Percentiles rank a stretch among this genome's conserved stretches.
Conservation (phyloP, 768 basidiomycete genomes). For the Lactarius psammicola region DNA sequence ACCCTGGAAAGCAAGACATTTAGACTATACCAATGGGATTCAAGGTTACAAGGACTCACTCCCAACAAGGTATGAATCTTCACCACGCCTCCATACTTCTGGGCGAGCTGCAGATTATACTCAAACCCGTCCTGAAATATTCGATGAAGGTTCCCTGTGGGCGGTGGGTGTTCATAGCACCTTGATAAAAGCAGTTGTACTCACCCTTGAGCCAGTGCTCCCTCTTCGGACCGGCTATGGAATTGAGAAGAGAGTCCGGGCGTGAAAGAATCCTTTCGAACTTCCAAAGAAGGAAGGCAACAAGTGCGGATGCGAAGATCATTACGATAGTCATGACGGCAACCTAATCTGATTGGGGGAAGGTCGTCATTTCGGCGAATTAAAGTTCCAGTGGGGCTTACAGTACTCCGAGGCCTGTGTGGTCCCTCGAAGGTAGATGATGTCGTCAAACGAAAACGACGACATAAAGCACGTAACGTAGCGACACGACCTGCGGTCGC, state of each 20-base stretch:
- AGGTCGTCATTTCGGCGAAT: neutral
- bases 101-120: slow-evolving; percentile 36
- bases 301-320: slow-evolving; percentile 4
- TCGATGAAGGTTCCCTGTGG: slow-evolving; percentile 37
- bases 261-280: slow-evolving; percentile 25
- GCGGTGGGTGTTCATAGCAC: neutral
- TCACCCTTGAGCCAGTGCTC: slow-evolving; percentile 40
- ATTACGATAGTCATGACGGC: neutral
- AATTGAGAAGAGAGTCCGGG: slow-evolving; percentile 28
- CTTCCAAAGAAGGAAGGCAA: slow-evolving; percentile 29
- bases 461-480: too few species aligned
- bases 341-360: neutral
- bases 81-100: slow-evolving; percentile 38
- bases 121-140: slow-evolving; percentile 37
- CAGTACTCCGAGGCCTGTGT: too few species aligned
- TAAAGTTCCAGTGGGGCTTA: too few species aligned
- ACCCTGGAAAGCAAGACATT: slow-evolving; percentile 6
- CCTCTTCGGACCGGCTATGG: slow-evolving; percentile 35
- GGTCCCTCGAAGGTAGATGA: too few species aligned
- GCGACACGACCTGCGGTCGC: too few species aligned
- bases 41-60: slow-evolving; percentile 32
- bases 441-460: too few species aligned
- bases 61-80: slow-evolving; percentile 40
- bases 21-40: slow-evolving; percentile 27
- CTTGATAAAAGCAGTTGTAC: neutral